A percentile compares a stretch with the other conserved stretches of the same genome.
These are phyloP conservation scores for Prunus dulcis DNA, from an alignment of 306 rosid genomes.

Conservation along the genomic window DNA sequence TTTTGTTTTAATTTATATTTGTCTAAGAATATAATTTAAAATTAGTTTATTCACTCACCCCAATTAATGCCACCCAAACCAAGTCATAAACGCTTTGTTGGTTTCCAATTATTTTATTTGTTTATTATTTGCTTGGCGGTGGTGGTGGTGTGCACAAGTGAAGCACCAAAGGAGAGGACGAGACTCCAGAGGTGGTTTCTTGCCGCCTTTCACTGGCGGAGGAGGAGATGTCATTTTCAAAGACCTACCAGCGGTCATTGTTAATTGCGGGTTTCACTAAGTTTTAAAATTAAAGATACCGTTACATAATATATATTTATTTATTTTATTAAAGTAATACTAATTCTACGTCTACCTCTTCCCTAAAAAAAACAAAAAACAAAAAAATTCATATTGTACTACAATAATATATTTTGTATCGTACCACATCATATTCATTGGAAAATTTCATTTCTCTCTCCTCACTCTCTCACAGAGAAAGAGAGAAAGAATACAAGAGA, in stretches of 20 bases:
- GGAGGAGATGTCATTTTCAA: not conserved
- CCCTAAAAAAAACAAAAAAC: not conserved
- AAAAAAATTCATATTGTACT: not conserved
- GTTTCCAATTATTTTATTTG: not conserved
- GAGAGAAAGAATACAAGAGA: not conserved
- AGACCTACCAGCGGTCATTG: not conserved
- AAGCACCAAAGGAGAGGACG: not conserved
- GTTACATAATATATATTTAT: not conserved
- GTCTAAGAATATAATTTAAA: not conserved
- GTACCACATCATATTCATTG: not conserved
- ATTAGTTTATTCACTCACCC: not conserved
- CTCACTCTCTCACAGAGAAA: not conserved
- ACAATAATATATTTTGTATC: not conserved
- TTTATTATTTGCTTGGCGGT: not conserved
- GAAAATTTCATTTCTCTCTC: not conserved
- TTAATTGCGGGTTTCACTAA: not conserved
- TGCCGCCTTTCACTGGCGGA: not conserved
- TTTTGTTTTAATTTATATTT: not conserved
- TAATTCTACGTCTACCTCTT: no score
- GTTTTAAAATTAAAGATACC: not conserved
- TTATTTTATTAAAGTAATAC: not conserved
- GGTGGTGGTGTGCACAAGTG: not conserved
- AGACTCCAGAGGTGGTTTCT: not conserved
- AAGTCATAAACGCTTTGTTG: conserved; percentile 3
- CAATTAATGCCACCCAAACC: conserved; percentile 10